Evolutionary conservation across 2,329 filamentous ascomycete species (phyloP).

Genomic region (Fusarium denticulatum): DNA sequence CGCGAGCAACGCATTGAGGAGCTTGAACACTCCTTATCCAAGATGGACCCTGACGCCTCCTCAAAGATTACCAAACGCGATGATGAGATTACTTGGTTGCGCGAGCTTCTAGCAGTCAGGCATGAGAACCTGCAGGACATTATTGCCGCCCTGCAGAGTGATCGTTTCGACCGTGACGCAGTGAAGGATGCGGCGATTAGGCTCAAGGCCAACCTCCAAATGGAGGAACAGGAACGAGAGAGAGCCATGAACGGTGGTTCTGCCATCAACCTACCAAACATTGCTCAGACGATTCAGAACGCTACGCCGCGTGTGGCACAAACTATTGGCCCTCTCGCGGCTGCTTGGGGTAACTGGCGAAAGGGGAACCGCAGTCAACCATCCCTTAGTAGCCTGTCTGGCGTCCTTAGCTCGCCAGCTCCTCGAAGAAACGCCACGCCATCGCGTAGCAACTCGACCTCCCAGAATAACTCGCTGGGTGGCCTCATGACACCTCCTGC

Average conservation of each 20-base stretch:
- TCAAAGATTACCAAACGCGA: slow-evolving; percentile 89
- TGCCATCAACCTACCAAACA: slow-evolving; percentile 74
- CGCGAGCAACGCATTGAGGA: slow-evolving; percentile 90
- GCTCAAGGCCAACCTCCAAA: slow-evolving; percentile 92
- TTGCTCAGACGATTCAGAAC: slow-evolving; percentile 81
- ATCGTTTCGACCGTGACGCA: slow-evolving; percentile 78
- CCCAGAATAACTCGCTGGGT: slow-evolving; percentile 71
- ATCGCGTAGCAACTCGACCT: slow-evolving; percentile 63
- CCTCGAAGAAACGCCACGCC: slow-evolving; percentile 62
- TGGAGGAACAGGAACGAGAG: slow-evolving; percentile 97
- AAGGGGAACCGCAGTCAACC: slow-evolving; percentile 70
- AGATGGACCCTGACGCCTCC: slow-evolving; percentile 79
- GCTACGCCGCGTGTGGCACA: slow-evolving; percentile 86
- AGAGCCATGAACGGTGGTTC: slow-evolving; percentile 78
- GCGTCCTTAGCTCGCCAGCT: slow-evolving; percentile 57
- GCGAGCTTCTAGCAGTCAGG: slow-evolving; percentile 89
- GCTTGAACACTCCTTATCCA: slow-evolving; percentile 76
- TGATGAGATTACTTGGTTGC: slow-evolving; percentile 93
- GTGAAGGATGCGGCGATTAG: slow-evolving; percentile 93
- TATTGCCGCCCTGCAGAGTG: slow-evolving; percentile 79
- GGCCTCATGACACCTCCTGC: slow-evolving; percentile 92
- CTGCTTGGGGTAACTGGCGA: slow-evolving; percentile 97
- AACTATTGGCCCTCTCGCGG: slow-evolving; percentile 78
- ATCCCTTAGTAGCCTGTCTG: slow-evolving; percentile 59
- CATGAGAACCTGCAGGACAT: slow-evolving; percentile 94